Evolutionary conservation across 2,329 filamentous ascomycete genomes (phyloP), one percentile per base, ranked within the genome.

Genomic region (Epichloe brachyelytri): DNA sequence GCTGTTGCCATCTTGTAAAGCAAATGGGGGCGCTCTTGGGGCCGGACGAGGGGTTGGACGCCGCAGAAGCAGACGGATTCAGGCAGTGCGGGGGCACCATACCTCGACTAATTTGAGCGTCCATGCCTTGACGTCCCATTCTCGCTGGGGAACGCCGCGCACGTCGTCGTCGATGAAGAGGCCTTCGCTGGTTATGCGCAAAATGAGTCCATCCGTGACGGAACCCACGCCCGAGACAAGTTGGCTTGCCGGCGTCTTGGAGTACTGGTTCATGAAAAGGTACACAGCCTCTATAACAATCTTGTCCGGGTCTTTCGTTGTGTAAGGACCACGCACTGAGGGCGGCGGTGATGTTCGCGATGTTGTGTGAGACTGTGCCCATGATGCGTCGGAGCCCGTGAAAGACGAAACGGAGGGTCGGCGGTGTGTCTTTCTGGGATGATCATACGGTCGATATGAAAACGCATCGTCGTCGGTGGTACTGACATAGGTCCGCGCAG

Each of bases 111-210:
- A 73, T 71, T 95, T 96, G 69, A 98, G 79, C 43, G 89, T 95
- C 93, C 93, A 97, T 26, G 91, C 90, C 68, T 97, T 97, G 63
- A 97, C 82, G 66, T 98, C 93, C 93, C 93, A 98, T 70, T 98
- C 93, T 53, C 93, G 82, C 69, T 97, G 89, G n/a, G 88, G 83
- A 15, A 96, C 88, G 55, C 83, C 82, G 43, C 90, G 83, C 49
- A 96, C 80, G 65, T 97, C 93, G 66, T 98, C 93, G 65, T 98
- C 93, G 63, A 98, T 93, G 69, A 97, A 97, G 50, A 97, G 77
- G 17, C 93, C 93, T 66, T 95, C 91, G 1, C 88, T 95, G 11
- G 88, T 91, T 62, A 97, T 93, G 48, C 87, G 86, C 54, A 98
- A 76, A 54, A 97, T 86, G 44, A 98, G 75, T 0, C 93, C 93